Base-by-base conservation (phyloP, 2,329 filamentous ascomycete genomes). In the Fusarium setosum region DNA sequence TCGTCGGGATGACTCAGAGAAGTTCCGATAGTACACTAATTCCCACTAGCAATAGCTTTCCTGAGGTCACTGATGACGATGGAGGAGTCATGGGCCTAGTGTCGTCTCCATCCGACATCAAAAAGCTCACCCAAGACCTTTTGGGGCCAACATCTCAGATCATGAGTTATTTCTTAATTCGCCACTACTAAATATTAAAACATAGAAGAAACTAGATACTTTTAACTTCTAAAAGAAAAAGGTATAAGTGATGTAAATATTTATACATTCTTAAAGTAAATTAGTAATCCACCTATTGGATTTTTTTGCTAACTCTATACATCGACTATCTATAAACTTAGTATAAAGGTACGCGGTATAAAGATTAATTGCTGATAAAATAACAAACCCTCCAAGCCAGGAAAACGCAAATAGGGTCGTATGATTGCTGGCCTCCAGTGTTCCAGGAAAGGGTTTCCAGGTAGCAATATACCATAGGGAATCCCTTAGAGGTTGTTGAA, bases 291-390 rank as follows among this genome's bases (percentile, higher is more conserved):
- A 61, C 52, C 42, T 52, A 13, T 61, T 32, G 18, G 57, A 61
- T 23, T 21, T 61, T 31, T 56, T 61, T 3, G 47, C 58, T 17
- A 61, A 51, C 20, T 52, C 38, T 10, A 61, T 23, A 21, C 58
- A 61, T 35, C 44, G 52, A 18, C 57, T 44, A 37, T 61, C 58
- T 23, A 61, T 52, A 37, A 34, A 49, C 34, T 21, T 61, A 3
- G 40, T 61, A 21, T 61, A 61, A 11, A 61, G 4, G n/a, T 61
- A 45, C 10, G 58, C 58, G 18, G 58, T 20, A 35, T 57, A 61
- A 18, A 61, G 23, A 40, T 61, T 61, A 12, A 57, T 61, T 10
- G 34, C 34, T 2, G 58, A 52, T 38, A 52, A n/a, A 31, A 61
- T 44, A 4, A 24, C 31, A 57, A 26, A 61, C 6, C 52, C 52